phyloP scores from a whole-genome alignment of 257 asterid species.

The Solanum lignicaule region DNA sequence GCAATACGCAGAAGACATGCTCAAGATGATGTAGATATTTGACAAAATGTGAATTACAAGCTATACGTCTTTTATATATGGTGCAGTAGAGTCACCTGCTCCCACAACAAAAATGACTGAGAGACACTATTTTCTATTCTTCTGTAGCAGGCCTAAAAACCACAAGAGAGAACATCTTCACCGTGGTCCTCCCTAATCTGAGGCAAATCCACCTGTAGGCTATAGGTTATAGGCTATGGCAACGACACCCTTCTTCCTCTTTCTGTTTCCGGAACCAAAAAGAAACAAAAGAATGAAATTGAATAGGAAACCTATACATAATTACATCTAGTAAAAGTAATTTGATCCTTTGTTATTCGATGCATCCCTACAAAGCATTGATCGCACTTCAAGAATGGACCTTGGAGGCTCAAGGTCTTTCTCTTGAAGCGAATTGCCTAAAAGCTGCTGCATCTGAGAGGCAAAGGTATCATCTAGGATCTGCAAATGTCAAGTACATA shows the following conservation, averaged over 20 bases:
- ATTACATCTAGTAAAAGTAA: constrained; percentile 12
- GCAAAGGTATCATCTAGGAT: constrained; percentile 39
- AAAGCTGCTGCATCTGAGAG: constrained; percentile 43
- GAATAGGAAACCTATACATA: not conserved
- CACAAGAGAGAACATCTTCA: not conserved
- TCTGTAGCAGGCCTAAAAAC: not conserved
- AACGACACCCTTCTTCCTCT: not conserved
- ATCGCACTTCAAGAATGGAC: constrained; percentile 37
- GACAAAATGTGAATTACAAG: not conserved
- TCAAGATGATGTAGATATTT: not conserved
- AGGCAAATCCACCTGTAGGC: not conserved
- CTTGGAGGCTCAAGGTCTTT: constrained; percentile 40
- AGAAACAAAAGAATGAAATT: not conserved
- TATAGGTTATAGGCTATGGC: not conserved
- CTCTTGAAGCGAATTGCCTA: constrained; percentile 36
- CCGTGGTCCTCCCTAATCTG: not conserved
- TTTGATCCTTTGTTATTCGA: constrained; percentile 20
- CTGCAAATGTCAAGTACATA: constrained; percentile 9
- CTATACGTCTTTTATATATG: not conserved
- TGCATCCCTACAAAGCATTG: constrained; percentile 37
- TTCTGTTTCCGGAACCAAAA: not conserved
- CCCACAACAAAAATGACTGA: not conserved
- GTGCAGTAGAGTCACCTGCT: constrained; percentile 12
- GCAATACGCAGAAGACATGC: not conserved
- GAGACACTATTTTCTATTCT: not conserved